phyloP scores from a whole-genome alignment of 257 asterid genomes.

The Primulina tabacum region DNA sequence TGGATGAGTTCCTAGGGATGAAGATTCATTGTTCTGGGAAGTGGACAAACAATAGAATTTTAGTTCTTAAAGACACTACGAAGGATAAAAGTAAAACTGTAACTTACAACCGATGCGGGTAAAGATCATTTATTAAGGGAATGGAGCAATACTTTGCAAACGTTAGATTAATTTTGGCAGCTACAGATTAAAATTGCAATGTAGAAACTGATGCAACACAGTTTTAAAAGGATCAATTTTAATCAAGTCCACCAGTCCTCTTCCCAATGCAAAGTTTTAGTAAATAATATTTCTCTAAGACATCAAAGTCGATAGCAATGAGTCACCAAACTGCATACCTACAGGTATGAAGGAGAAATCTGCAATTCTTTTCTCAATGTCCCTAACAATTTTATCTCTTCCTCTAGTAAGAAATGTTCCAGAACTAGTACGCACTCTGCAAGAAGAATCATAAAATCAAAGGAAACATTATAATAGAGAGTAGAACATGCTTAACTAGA shows the following conservation, averaged over 20 bases:
- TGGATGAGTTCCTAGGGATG: background rate
- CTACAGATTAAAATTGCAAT: constrained; percentile 11
- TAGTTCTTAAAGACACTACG: background rate
- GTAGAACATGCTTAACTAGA: constrained; percentile 5
- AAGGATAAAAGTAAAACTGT: background rate
- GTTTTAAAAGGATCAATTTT: constrained; percentile 11
- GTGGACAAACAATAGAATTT: background rate
- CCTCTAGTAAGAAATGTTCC: constrained; percentile 94
- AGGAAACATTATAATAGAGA: background rate
- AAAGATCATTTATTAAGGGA: constrained; percentile 9
- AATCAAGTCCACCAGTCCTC: constrained; percentile 7
- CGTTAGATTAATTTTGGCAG: constrained; percentile 13
- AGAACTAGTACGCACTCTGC: constrained; percentile 95
- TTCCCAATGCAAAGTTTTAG: constrained; percentile 1
- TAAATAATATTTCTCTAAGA: constrained; percentile 12
- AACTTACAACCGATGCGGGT: background rate
- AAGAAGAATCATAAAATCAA: constrained; percentile 11
- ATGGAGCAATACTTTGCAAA: background rate
- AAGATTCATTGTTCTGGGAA: background rate
- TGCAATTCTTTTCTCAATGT: constrained; percentile 86
- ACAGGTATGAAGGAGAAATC: constrained; percentile 94
- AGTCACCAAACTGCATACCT: constrained; percentile 51
- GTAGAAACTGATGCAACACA: constrained; percentile 17
- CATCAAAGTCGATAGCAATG: background rate
- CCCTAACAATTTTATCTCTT: constrained; percentile 70